Evolutionary conservation across 306 rosid genomes (phyloP).

Genomic region (Casuarina cunninghamiana): DNA sequence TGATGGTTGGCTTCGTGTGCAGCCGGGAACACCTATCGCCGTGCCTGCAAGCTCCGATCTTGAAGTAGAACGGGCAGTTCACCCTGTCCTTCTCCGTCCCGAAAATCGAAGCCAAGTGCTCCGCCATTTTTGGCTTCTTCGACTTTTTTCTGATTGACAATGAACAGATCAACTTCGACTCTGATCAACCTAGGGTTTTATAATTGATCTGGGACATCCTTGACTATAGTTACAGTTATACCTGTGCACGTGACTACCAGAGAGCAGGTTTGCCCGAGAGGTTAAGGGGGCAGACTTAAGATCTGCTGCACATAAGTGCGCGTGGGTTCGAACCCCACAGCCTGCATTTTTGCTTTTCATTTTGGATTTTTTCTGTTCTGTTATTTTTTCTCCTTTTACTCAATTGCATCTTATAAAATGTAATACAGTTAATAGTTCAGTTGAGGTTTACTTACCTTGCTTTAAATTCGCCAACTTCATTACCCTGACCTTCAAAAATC

Average conservation of each 20-base stretch:
- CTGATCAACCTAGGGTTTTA: slow-evolving; percentile 25
- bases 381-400: no score
- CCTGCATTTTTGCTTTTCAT: slow-evolving; percentile 43
- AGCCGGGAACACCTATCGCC: slow-evolving; percentile 98
- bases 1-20: slow-evolving; percentile 91
- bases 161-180: not conserved
- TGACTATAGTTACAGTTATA: no score
- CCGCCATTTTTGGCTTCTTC: slow-evolving; percentile 62
- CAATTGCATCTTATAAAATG: no score
- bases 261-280: slow-evolving; percentile 86
- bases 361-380: no score
- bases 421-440: no score
- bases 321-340: slow-evolving; percentile 99
- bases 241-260: no score
- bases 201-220: no score
- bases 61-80: slow-evolving; percentile 96
- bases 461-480: no score
- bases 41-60: slow-evolving; percentile 99
- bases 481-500: no score
- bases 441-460: no score
- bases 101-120: slow-evolving; percentile 96
- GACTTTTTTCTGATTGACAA: not conserved
- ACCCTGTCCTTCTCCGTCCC: slow-evolving; percentile 98
- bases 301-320: slow-evolving; percentile 85
- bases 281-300: slow-evolving; percentile 93